Base-by-base conservation (phyloP, 768 basidiomycete species). In the Paxillus involutus region DNA sequence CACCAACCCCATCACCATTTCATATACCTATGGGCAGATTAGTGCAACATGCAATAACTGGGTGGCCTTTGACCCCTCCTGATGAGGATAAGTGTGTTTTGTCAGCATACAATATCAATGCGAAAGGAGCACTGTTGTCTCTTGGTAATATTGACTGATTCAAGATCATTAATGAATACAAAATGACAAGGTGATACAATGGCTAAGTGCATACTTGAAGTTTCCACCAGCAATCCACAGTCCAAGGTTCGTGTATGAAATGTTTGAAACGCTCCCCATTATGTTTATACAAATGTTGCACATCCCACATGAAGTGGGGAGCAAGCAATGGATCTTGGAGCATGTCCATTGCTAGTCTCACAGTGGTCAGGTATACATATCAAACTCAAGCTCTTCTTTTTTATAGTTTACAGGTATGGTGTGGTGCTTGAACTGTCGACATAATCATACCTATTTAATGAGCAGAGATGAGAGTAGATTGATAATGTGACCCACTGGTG, bases 241-340 rank as follows among this genome's bases (percentile, higher is more conserved):
- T 59, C 51, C 58, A 59, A 8, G 51, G 54, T n/a, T 59, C 54
- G 44, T 44, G 11, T 9, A 46, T 40, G 14, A 59, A 56, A 0
- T 26, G 19, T n/a, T 52, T 47, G 36, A 52, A 56, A 4, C 49
- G 4, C 0, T 0, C 3, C 0, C 55, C 33, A 17, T 56, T 39
- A 8, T 47, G 41, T 17, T 44, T 51, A 17, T 21, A 49, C 9
- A 56, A 12, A 30, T 12, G 24, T 35, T 56, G 37, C 1, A 40
- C 49, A 47, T 56, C 55, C 45, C 52, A 75, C 14, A 59, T 55
- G 45, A 70, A 68, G 3, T 65, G 47, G 0, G 51, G 58, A 2
- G 41, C 32, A 4, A 59, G 47, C 8, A 48, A 3, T 1, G 44
- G 21, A 40, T 56, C 40, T 4, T 48, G n/a, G 13, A 59, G 29